Evolutionary conservation across 352 stramenopile species (phyloP).

Genomic region (Phytophthora pinifolia): DNA sequence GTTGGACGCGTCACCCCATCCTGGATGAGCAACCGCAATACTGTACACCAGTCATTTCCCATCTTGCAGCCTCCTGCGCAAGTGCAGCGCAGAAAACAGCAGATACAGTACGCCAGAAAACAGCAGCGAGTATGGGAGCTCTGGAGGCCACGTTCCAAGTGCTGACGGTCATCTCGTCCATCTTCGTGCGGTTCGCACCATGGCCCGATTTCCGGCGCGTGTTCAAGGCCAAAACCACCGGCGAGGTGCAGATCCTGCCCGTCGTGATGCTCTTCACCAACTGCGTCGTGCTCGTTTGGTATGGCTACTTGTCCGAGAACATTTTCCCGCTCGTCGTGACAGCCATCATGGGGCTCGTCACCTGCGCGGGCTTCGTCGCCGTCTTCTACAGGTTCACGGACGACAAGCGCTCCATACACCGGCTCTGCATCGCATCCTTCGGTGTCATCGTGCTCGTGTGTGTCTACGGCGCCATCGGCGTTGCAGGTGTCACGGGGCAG

Average conservation of each 20-base stretch:
- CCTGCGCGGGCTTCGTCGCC: conserved; percentile 44
- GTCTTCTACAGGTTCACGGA: conserved; percentile 46
- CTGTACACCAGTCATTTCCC: conserved; percentile 13
- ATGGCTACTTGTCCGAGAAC: conserved; percentile 44
- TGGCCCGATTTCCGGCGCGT: conserved; percentile 56
- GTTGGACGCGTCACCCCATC: conserved; percentile 2
- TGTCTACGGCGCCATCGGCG: conserved; percentile 36
- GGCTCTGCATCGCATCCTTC: conserved; percentile 13
- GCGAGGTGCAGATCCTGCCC: conserved; percentile 50
- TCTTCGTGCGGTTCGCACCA: conserved; percentile 68
- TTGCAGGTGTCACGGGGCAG: conserved; percentile 31
- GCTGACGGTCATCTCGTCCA: conserved; percentile 59
- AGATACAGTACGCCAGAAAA: no score
- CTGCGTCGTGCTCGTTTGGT: conserved; percentile 59
- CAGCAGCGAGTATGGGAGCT: conserved; percentile 17
- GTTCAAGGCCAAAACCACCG: conserved; percentile 48
- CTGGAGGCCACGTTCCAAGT: conserved; percentile 43
- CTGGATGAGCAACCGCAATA: not conserved
- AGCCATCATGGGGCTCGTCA: conserved; percentile 42
- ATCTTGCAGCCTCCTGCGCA: conserved; percentile 8
- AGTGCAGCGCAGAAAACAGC: not conserved
- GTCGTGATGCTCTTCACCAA: conserved; percentile 69
- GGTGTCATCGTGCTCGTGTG: conserved; percentile 30
- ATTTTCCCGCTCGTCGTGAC: conserved; percentile 64
- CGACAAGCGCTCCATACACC: conserved; percentile 24